These are phyloP conservation scores for Blumeriella jaapii DNA, from an alignment of 2,329 filamentous ascomycete genomes.

Conservation along the genomic window DNA sequence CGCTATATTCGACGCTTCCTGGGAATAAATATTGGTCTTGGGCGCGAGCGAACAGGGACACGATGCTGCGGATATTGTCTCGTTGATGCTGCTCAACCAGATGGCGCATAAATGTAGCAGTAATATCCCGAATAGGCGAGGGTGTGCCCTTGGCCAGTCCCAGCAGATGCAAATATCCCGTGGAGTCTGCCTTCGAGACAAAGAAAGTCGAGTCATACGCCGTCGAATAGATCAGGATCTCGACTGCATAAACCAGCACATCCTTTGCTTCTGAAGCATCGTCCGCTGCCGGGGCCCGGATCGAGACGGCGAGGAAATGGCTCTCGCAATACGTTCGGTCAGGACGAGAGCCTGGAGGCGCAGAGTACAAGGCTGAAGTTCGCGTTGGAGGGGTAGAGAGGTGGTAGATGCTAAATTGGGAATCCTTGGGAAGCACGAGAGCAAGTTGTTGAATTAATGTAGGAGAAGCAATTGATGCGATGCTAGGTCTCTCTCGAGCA, in stretches of 20 bases:
- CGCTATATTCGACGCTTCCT: conserved; percentile 70
- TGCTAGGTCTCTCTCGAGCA: conserved; percentile 16
- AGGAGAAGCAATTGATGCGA: conserved; percentile 17
- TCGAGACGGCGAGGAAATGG: conserved; percentile 59
- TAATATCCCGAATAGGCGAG: conserved; percentile 65
- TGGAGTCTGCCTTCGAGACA: conserved; percentile 94
- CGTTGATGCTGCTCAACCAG: conserved; percentile 58
- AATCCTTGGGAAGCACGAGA: conserved; percentile 38
- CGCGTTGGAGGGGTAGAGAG: conserved; percentile 72
- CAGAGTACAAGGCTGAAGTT: conserved; percentile 66
- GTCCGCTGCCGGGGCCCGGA: conserved; percentile 24
- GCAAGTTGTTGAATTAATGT: conserved; percentile 23
- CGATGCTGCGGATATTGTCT: conserved; percentile 53
- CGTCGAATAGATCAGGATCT: conserved; percentile 80
- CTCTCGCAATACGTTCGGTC: conserved; percentile 78
- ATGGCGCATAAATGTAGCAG: conserved; percentile 63
- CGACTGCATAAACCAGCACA: conserved; percentile 71
- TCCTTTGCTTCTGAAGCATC: conserved; percentile 19
- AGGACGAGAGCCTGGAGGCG: conserved; percentile 58
- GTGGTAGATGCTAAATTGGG: conserved; percentile 64
- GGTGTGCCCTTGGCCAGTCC: conserved; percentile 48
- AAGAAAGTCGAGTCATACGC: conserved; percentile 75
- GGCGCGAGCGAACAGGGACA: conserved; percentile 85
- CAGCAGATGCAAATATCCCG: conserved; percentile 66
- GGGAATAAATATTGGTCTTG: conserved; percentile 94